These are phyloP conservation scores for Fusarium tricinctum DNA, from an alignment of 2,329 filamentous ascomycete genomes.

Conservation along the genomic window DNA sequence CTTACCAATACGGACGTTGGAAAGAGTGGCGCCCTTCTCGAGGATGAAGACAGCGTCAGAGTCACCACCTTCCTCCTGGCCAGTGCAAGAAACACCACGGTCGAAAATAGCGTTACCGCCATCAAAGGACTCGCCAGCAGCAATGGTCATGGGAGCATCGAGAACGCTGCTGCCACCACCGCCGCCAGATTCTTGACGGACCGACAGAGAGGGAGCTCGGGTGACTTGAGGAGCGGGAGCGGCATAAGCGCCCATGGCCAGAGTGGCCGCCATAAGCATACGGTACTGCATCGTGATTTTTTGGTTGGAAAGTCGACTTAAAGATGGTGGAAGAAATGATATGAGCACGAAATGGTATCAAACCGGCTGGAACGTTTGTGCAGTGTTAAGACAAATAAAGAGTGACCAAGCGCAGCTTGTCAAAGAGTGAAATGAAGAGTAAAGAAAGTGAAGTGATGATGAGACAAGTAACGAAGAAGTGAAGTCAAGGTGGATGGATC, in stretches of 20 bases:
- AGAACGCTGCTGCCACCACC: slow-evolving; percentile 44
- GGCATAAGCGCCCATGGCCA: slow-evolving; percentile 46
- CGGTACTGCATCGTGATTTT: slow-evolving; percentile 48
- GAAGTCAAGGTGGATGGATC: neutral
- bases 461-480: slow-evolving; percentile 22
- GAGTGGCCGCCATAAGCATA: slow-evolving; percentile 45
- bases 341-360: slow-evolving; percentile 34
- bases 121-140: slow-evolving; percentile 50
- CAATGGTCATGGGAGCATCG: slow-evolving; percentile 46
- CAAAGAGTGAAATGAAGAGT: slow-evolving; percentile 37
- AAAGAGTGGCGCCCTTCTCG: slow-evolving; percentile 58
- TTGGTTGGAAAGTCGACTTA: slow-evolving; percentile 1
- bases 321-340: slow-evolving; percentile 1
- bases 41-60: slow-evolving; percentile 61
- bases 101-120: slow-evolving; percentile 50
- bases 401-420: slow-evolving; percentile 50
- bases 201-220: slow-evolving; percentile 34
- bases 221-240: slow-evolving; percentile 43
- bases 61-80: slow-evolving; percentile 47
- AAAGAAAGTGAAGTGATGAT: slow-evolving; percentile 43
- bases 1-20: slow-evolving; percentile 62
- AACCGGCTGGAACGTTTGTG: slow-evolving; percentile 40
- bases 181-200: slow-evolving; percentile 35
- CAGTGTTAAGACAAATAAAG: slow-evolving; percentile 25
- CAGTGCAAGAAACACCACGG: slow-evolving; percentile 48